Base-by-base conservation (phyloP, 768 basidiomycete species). In the Pleurotus citrinopileatus region DNA sequence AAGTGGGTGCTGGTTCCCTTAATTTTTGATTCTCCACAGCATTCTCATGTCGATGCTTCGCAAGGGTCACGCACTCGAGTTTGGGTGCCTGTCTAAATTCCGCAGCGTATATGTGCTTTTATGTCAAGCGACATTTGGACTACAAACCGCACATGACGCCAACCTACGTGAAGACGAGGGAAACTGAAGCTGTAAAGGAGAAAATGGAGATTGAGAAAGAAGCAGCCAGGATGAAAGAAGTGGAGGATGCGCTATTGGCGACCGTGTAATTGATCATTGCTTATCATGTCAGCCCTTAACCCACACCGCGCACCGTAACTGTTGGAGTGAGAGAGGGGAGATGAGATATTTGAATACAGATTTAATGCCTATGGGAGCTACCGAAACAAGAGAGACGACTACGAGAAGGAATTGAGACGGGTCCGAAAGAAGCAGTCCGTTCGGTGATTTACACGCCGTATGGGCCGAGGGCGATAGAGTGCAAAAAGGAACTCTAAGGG, bases 41-140 rank as follows among this genome's bases (percentile, higher is more conserved):
- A 50, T 54, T 22, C 47, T 52, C 56, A 40, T 28, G 26, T 57
- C 52, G 46, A 36, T 46, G 22, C 40, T 40, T 51, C 32, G 43
- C 20, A 62, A 89, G 87, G 69, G 91, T 95, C 8, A 84, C 84
- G 0, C 79, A 77, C 19, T 82, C 92, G 9, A 86, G 75, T 22
- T 75, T 94, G 19, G 75, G 79, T 6, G 78, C 79, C 1, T 89
- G 87, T 52, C 75, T 94, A 37, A 72, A 67, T 45, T 91, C 92
- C 17, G 78, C 83, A 45, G 87, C 91, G 4, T 96, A 96, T 68
- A 95, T 96, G 94, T 91, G 92, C 58, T 94, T 95, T 72, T 97
- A 96, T 65, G 91, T 93, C 57, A 95, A 95, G 68, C 83, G 90
- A 9, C 83, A 91, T 57, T 74, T 95, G 42, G 90, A 94, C 58